Percentiles rank a stretch among this genome's conserved stretches.
phyloP scores from a whole-genome alignment of 441 rosid species.

The Populus tomentosa region DNA sequence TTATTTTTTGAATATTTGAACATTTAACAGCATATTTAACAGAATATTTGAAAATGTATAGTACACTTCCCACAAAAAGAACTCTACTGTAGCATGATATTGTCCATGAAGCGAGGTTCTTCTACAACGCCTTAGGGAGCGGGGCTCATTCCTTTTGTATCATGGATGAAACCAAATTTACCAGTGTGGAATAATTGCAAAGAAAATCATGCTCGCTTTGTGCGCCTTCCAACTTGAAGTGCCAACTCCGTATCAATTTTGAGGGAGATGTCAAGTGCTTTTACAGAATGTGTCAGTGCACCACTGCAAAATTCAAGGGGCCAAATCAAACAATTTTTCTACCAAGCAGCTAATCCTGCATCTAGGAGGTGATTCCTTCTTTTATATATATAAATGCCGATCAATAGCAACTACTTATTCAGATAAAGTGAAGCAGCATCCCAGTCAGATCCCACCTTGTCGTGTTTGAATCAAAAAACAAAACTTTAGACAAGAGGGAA shows the following conservation, averaged over 20 bases:
- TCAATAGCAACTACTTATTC: background rate
- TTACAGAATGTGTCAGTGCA: constrained; percentile 6
- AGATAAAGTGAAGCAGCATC: background rate
- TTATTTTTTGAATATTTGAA: background rate
- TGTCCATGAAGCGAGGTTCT: background rate
- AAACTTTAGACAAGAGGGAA: background rate
- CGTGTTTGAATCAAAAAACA: background rate
- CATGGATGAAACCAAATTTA: background rate
- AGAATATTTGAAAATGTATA: too few relatives aligned
- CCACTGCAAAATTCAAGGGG: background rate
- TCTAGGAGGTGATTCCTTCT: background rate
- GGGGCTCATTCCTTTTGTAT: background rate
- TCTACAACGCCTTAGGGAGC: background rate
- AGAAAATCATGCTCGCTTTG: constrained; percentile 64
- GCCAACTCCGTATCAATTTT: constrained; percentile 93
- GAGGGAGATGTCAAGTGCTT: constrained; percentile 87
- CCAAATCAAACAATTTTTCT: background rate
- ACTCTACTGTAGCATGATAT: background rate
- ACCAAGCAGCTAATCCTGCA: background rate
- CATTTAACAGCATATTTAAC: too few relatives aligned
- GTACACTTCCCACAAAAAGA: background rate
- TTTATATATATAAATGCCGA: background rate
- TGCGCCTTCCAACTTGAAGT: constrained; percentile 81
- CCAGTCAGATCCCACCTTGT: background rate
- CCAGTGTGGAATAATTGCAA: background rate